Evolutionary conservation across 257 asterid genomes (phyloP).

Genomic region (Voacanga thouarsii): DNA sequence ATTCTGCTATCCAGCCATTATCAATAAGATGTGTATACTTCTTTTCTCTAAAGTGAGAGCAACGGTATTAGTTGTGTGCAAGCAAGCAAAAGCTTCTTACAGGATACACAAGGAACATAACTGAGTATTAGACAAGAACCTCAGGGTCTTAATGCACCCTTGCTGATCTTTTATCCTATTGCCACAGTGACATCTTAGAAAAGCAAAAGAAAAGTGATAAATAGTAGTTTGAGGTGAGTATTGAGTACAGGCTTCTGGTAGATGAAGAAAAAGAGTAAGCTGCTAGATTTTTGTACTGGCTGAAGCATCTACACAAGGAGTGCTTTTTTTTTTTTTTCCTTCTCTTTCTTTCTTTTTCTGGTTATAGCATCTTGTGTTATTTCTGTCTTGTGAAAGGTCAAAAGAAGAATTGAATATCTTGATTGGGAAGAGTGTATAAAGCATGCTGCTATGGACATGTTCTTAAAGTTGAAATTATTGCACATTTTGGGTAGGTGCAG

Average conservation of each 20-base stretch:
- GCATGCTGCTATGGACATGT: not conserved
- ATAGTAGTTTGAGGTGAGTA: not conserved
- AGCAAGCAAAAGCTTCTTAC: not conserved
- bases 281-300: slow-evolving; percentile 4
- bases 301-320: not conserved
- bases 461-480: slow-evolving; percentile 2
- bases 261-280: slow-evolving; percentile 3
- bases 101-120: not conserved
- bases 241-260: not conserved
- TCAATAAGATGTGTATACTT: not conserved
- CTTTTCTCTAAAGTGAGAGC: not conserved
- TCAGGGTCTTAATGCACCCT: not conserved
- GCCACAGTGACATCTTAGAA: not conserved
- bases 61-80: not conserved
- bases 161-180: not conserved
- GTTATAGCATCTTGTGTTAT: not conserved
- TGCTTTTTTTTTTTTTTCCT: not conserved
- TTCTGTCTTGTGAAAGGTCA: not conserved
- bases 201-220: not conserved
- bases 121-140: not conserved
- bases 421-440: slow-evolving; percentile 1
- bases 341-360: no score
- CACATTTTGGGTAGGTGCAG: not conserved
- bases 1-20: not conserved
- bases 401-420: slow-evolving; percentile 2